Conservation (phyloP, 352 stramenopile genomes). For the Phytophthora cactorum region DNA sequence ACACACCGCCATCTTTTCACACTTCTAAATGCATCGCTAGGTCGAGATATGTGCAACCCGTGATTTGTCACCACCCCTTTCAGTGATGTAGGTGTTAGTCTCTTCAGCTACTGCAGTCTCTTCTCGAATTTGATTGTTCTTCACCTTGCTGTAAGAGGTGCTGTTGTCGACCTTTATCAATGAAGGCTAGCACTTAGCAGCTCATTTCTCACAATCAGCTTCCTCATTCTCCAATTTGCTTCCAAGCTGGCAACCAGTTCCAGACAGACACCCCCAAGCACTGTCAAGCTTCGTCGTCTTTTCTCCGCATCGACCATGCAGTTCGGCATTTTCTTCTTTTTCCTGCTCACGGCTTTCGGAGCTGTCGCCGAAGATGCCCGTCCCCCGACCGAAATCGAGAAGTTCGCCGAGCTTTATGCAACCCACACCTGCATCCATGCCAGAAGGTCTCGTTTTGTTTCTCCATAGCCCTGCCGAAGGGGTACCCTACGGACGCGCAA, state of each 20-base stretch:
- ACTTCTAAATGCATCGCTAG: too few relatives aligned
- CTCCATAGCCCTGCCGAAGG: conserved; percentile 22
- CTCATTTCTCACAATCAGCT: conserved; percentile 4
- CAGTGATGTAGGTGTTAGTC: not conserved
- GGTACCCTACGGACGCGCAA: conserved; percentile 31
- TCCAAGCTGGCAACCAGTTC: conserved; percentile 22
- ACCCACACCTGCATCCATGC: conserved; percentile 35
- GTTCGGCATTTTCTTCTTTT: conserved; percentile 13
- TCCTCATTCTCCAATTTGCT: conserved; percentile 39
- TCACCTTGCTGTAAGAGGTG: conserved; percentile 9
- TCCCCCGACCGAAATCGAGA: conserved; percentile 26
- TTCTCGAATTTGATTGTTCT: conserved; percentile 7
- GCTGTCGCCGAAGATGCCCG: conserved; percentile 35
- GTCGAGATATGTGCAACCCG: not conserved
- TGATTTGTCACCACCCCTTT: not conserved
- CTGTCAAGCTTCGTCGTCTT: conserved; percentile 3
- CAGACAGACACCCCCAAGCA: conserved; percentile 17
- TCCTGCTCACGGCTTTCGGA: conserved; percentile 20
- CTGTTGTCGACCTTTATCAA: conserved; percentile 9
- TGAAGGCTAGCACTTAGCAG: not conserved
- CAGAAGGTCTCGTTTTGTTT: conserved; percentile 32
- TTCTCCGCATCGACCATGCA: conserved; percentile 20
- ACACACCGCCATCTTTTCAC: too few relatives aligned
- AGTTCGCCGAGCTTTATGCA: conserved; percentile 36
- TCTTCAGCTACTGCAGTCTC: conserved; percentile 5